A percentile compares a stretch with the other conserved stretches of the same genome.
Conservation (phyloP, 768 basidiomycete genomes). For the Saitozyma podzolica region DNA sequence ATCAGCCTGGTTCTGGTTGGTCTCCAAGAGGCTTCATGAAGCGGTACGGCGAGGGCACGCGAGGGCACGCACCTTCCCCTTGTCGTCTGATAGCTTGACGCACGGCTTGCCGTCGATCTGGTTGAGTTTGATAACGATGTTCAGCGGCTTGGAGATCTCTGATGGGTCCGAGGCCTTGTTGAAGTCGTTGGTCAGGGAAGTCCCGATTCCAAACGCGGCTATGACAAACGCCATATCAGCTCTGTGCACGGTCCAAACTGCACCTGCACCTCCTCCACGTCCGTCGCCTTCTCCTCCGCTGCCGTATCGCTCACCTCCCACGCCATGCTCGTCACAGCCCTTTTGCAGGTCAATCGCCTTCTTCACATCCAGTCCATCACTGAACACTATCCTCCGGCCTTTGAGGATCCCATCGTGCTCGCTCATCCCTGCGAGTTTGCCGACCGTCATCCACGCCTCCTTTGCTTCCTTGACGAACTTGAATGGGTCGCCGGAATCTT, state of each 20-base stretch:
- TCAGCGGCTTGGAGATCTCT: constrained; percentile 57
- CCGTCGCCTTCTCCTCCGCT: too few species aligned
- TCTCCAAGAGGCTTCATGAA: background rate
- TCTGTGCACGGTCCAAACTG: background rate
- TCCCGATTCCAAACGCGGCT: constrained; percentile 94
- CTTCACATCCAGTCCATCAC: constrained; percentile 74
- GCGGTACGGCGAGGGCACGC: background rate
- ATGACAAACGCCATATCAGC: background rate
- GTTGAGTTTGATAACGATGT: constrained; percentile 92
- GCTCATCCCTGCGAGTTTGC: constrained; percentile 45
- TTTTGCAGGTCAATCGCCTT: constrained; percentile 69
- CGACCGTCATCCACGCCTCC: constrained; percentile 66
- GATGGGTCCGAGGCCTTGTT: constrained; percentile 48
- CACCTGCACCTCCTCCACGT: constrained; percentile 42
- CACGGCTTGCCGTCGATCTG: constrained; percentile 72
- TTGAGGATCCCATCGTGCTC: constrained; percentile 39
- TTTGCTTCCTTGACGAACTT: constrained; percentile 74
- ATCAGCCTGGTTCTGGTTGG: background rate
- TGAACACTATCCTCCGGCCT: constrained; percentile 69
- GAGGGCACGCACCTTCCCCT: constrained; percentile 64
- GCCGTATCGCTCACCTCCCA: constrained; percentile 56
- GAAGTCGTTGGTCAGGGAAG: constrained; percentile 89
- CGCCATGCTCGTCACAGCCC: constrained; percentile 72
- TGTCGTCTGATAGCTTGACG: constrained; percentile 91
- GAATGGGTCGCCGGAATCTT: constrained; percentile 91